Conservation (phyloP, 306 rosid genomes). For the Cyamopsis tetragonoloba region DNA sequence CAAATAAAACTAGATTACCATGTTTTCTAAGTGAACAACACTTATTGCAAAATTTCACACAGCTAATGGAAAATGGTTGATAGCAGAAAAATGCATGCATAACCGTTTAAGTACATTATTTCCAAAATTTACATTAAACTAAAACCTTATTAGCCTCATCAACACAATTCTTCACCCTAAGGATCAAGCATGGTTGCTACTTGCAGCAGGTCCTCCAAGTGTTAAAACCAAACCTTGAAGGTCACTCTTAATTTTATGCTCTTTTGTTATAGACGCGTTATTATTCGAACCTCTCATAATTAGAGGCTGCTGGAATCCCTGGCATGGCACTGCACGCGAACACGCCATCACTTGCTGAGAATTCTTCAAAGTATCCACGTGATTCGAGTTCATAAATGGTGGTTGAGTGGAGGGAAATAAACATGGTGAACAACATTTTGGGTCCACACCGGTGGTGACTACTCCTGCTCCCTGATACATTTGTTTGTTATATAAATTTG, state of each 20-base stretch:
- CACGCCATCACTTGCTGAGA: slow-evolving; percentile 32
- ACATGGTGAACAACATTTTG: slow-evolving; percentile 26
- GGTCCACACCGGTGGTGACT: slow-evolving; percentile 35
- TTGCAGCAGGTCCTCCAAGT: slow-evolving; percentile 80
- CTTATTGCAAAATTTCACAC: slow-evolving; percentile 16
- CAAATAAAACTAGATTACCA: slow-evolving; percentile 4
- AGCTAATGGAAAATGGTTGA: background rate
- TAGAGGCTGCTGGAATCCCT: slow-evolving; percentile 38
- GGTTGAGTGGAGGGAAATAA: slow-evolving; percentile 30
- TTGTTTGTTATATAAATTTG: background rate
- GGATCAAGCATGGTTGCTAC: slow-evolving; percentile 37
- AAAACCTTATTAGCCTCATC: slow-evolving; percentile 24
- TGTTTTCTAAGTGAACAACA: background rate
- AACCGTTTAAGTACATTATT: slow-evolving; percentile 14
- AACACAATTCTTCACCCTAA: slow-evolving; percentile 11
- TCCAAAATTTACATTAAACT: slow-evolving; percentile 34
- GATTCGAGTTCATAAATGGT: slow-evolving; percentile 35
- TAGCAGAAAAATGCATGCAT: slow-evolving; percentile 7
- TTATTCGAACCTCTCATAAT: slow-evolving; percentile 36
- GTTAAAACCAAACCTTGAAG: slow-evolving; percentile 76
- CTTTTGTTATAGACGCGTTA: slow-evolving; percentile 30
- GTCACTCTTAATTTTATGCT: slow-evolving; percentile 65
- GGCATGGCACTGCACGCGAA: slow-evolving; percentile 23
- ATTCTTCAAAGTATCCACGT: slow-evolving; percentile 24
- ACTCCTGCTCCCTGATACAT: slow-evolving; percentile 52